phyloP scores from a whole-genome alignment of 768 basidiomycete species.

The Suillus placidus region DNA sequence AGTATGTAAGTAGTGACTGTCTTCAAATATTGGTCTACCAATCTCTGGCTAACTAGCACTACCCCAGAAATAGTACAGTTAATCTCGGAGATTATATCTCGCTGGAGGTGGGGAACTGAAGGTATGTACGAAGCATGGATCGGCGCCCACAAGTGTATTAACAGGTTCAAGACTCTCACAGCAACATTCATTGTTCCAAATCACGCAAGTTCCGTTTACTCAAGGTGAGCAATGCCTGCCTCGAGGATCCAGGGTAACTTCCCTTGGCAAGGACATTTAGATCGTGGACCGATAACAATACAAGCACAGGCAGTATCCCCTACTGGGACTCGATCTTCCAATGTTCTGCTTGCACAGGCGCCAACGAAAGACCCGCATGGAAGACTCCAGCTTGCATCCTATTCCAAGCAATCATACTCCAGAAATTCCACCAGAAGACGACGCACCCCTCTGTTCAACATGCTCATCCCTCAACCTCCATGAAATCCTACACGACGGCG shows the following conservation, averaged over 20 bases:
- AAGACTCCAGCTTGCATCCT: background rate
- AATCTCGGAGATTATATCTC: no score
- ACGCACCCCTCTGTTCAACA: constrained; percentile 6
- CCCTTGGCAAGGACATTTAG: background rate
- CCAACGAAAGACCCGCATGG: background rate
- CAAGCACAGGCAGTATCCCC: background rate
- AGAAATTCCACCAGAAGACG: background rate
- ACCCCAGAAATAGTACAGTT: no score
- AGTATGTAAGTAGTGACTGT: background rate
- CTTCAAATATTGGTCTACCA: background rate
- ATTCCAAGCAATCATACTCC: background rate
- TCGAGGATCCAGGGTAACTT: background rate
- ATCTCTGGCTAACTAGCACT: background rate
- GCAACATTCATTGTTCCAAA: background rate
- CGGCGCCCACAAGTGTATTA: background rate
- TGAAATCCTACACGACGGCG: constrained; percentile 5
- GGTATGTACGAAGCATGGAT: background rate
- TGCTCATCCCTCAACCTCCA: constrained; percentile 11
- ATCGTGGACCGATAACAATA: background rate
- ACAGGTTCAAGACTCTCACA: background rate
- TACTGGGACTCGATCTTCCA: background rate
- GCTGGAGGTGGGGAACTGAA: no score
- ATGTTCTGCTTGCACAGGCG: background rate
- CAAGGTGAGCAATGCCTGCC: background rate
- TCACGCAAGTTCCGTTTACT: background rate